Conservation (phyloP, 2,329 filamentous ascomycete genomes). For the Nothophoma quercina region DNA sequence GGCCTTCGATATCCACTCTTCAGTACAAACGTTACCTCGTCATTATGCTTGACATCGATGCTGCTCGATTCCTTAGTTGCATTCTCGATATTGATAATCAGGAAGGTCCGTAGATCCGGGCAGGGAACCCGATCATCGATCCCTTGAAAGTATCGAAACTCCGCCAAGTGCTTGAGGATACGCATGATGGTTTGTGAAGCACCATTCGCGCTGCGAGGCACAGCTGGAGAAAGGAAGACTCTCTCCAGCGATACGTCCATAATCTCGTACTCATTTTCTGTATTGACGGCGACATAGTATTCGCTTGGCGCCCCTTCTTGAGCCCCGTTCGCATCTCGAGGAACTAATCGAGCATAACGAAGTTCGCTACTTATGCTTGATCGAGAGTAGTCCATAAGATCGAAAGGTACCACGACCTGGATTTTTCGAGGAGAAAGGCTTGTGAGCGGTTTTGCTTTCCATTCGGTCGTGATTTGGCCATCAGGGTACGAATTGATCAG, state of each 20-base stretch:
- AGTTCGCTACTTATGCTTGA: too few species aligned
- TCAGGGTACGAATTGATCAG: too few species aligned
- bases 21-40: neutral
- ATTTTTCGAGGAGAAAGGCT: neutral
- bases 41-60: neutral
- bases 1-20: neutral
- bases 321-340: too few species aligned
- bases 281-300: neutral
- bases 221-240: neutral
- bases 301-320: neutral
- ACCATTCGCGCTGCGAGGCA: neutral
- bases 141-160: neutral
- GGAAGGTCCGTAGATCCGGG: neutral
- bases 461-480: too few species aligned
- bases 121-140: neutral
- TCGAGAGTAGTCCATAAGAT: too few species aligned
- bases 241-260: neutral
- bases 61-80: neutral
- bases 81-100: neutral
- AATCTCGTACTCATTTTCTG: neutral
- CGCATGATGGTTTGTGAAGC: neutral
- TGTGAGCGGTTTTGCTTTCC: neutral
- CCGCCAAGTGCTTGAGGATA: neutral
- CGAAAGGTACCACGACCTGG: neutral
- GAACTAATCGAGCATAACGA: neutral